phyloP scores from a whole-genome alignment of 1,284 basidiomycete species.

The Irpex sp. region DNA sequence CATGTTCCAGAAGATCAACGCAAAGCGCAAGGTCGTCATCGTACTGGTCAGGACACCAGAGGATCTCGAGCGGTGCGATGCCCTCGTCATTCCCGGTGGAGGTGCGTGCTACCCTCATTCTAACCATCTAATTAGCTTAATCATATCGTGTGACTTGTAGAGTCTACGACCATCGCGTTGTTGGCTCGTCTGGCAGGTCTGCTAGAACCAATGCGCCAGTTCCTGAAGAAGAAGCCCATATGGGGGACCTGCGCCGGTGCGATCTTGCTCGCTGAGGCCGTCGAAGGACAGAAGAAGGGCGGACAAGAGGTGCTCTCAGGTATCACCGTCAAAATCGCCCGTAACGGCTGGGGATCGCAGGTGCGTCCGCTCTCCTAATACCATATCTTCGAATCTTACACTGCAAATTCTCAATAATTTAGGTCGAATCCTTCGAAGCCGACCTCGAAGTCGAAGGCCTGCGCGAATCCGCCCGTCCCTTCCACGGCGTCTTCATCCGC shows the following conservation, averaged over 20 bases:
- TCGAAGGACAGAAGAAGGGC: slow-evolving; percentile 81
- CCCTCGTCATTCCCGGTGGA: slow-evolving; percentile 90
- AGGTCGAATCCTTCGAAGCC: slow-evolving; percentile 81
- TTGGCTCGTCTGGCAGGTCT: slow-evolving; percentile 80
- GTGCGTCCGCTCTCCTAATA: slow-evolving; percentile 33
- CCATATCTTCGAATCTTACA: not conserved
- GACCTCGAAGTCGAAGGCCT: slow-evolving; percentile 68
- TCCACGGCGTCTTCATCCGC: slow-evolving; percentile 92
- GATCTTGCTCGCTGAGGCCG: slow-evolving; percentile 77
- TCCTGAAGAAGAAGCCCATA: slow-evolving; percentile 66
- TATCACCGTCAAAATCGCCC: slow-evolving; percentile 75
- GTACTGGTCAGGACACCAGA: slow-evolving; percentile 75
- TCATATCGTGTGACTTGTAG: slow-evolving; percentile 31
- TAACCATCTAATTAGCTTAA: not conserved
- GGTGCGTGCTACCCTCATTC: slow-evolving; percentile 36
- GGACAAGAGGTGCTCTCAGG: slow-evolving; percentile 87
- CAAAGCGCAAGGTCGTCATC: slow-evolving; percentile 42
- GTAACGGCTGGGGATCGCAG: slow-evolving; percentile 91
- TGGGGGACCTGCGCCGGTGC: slow-evolving; percentile 99
- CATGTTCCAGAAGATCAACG: slow-evolving; percentile 58
- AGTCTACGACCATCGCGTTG: slow-evolving; percentile 93
- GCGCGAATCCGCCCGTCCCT: slow-evolving; percentile 57
- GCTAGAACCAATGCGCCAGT: slow-evolving; percentile 75
- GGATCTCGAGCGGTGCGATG: slow-evolving; percentile 79
- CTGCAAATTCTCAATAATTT: slow-evolving; percentile 3